Conservation (phyloP, 2,329 filamentous ascomycete genomes). For the Trichoderma atroviride region DNA sequence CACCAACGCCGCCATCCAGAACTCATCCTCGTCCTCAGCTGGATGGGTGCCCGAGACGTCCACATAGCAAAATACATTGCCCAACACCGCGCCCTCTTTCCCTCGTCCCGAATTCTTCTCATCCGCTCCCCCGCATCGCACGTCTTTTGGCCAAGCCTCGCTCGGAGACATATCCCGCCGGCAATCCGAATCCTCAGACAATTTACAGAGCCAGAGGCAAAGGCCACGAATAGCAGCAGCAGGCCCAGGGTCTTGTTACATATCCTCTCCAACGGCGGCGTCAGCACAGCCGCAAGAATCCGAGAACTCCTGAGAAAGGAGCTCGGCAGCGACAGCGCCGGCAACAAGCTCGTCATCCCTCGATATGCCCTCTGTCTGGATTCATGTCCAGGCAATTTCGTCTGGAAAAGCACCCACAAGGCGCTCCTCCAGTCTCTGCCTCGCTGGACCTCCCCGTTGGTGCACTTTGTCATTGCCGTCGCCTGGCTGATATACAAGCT, state of each 20-base stretch:
- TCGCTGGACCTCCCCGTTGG: slow-evolving; percentile 39
- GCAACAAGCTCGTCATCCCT: slow-evolving; percentile 38
- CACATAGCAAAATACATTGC: slow-evolving; percentile 57
- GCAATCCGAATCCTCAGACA: slow-evolving; percentile 46
- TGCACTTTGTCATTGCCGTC: slow-evolving; percentile 40
- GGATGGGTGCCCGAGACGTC: slow-evolving; percentile 54
- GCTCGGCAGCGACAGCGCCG: slow-evolving; percentile 28
- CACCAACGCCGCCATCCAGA: slow-evolving; percentile 40
- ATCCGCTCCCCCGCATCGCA: slow-evolving; percentile 46
- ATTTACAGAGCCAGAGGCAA: slow-evolving; percentile 32
- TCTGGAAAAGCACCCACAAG: slow-evolving; percentile 44
- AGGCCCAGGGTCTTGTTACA: slow-evolving; percentile 48
- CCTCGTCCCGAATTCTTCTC: slow-evolving; percentile 50
- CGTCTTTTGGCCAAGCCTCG: slow-evolving; percentile 39
- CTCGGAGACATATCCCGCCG: slow-evolving; percentile 41
- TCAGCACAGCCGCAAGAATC: slow-evolving; percentile 45
- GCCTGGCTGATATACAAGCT: slow-evolving; percentile 39
- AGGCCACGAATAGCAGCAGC: neutral
- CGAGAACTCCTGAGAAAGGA: slow-evolving; percentile 32
- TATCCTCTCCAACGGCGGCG: slow-evolving; percentile 57
- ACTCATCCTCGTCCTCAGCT: slow-evolving; percentile 52
- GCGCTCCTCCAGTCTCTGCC: slow-evolving; percentile 45
- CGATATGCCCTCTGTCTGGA: slow-evolving; percentile 51
- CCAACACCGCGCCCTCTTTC: slow-evolving; percentile 49
- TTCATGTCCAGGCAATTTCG: slow-evolving; percentile 52